Evolutionary conservation across 2,329 filamentous ascomycete species (phyloP).

Genomic region (Sporothrix dimorphospora): DNA sequence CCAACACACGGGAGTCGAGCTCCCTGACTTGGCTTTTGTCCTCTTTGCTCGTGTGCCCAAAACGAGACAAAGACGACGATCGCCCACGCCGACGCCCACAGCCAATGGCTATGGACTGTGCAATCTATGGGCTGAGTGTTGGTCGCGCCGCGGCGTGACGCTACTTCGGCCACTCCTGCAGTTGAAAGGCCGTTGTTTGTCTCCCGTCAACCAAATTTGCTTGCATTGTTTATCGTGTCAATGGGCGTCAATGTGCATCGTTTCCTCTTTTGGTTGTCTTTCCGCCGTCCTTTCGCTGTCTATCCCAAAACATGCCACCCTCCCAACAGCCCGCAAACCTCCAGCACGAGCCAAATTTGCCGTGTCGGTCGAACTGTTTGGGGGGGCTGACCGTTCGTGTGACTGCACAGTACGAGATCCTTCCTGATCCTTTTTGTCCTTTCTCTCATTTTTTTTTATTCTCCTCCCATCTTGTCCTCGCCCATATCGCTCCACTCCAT

Average conservation of each 20-base stretch:
- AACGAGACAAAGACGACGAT: background rate
- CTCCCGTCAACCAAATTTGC: background rate
- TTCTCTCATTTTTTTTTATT: background rate
- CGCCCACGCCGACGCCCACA: background rate
- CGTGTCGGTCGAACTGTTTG: background rate
- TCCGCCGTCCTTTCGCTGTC: no score
- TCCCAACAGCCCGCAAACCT: background rate
- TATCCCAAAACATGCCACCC: background rate
- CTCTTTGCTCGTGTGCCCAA: slow-evolving; percentile 7
- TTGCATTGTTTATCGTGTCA: background rate
- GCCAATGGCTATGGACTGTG: background rate
- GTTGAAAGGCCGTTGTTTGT: background rate
- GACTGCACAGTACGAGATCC: background rate
- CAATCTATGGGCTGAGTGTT: slow-evolving; percentile 6
- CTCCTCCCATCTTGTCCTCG: background rate
- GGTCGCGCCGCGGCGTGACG: slow-evolving; percentile 2
- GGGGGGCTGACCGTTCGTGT: background rate
- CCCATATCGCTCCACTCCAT: no score
- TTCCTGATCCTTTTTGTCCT: background rate
- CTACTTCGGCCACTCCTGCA: background rate
- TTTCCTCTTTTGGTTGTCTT: background rate
- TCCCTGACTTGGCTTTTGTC: background rate
- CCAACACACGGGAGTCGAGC: no score
- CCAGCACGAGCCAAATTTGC: background rate
- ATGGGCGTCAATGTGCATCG: background rate